A percentile compares a stretch with the other conserved stretches of the same genome.
phyloP scores from a whole-genome alignment of 116 monocot genomes.

The Trichopus zeylanicus region DNA sequence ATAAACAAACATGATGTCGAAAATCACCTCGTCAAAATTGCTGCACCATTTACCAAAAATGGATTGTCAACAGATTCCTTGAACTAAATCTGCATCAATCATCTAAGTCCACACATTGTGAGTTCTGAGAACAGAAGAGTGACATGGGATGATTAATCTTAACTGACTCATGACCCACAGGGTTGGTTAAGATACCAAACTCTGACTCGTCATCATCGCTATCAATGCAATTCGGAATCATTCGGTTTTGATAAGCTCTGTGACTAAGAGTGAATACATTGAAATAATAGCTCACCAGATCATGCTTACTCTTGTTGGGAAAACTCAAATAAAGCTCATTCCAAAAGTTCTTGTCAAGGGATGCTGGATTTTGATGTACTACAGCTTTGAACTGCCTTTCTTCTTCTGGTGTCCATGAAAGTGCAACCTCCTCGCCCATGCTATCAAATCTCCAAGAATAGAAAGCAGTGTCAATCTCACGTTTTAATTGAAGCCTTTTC shows the following conservation, averaged over 20 bases:
- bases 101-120: constrained; percentile 63
- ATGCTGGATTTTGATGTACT: constrained; percentile 17
- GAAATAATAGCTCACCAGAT: constrained; percentile 83
- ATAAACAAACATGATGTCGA: no score
- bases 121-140: constrained; percentile 47
- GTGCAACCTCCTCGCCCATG: constrained; percentile 95
- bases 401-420: constrained; percentile 79
- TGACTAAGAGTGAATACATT: constrained; percentile 67
- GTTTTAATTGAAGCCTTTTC: constrained; percentile 53
- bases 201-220: constrained; percentile 87
- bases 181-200: constrained; percentile 42
- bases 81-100: constrained; percentile 6
- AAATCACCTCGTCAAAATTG: no score
- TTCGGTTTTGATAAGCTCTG: constrained; percentile 70
- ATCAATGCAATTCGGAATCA: constrained; percentile 47
- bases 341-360: constrained; percentile 37
- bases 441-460: constrained; percentile 55
- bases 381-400: constrained; percentile 54
- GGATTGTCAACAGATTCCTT: no score
- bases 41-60: no score
- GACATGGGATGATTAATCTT: constrained; percentile 7
- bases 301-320: constrained; percentile 31
- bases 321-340: constrained; percentile 32
- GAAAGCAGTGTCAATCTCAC: constrained; percentile 60
- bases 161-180: constrained; percentile 32